A percentile compares a stretch with the other conserved stretches of the same genome.
These are phyloP conservation scores for Pseudopediastrum boryanum DNA, from an alignment of 139 green algal genomes.

Conservation along the genomic window DNA sequence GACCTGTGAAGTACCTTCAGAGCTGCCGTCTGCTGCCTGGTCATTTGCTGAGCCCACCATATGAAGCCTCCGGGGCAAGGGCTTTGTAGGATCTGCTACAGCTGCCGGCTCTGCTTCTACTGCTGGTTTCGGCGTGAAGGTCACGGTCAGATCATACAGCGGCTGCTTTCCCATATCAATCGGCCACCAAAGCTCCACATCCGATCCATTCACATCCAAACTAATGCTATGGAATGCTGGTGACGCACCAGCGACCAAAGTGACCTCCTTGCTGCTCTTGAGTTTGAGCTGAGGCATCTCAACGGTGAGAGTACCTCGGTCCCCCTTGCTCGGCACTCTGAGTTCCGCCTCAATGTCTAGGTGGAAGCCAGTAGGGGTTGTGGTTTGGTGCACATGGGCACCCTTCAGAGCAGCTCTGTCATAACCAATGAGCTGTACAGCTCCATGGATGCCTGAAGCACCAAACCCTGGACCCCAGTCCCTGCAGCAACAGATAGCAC, in stretches of 20 bases:
- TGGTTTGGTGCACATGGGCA: constrained; percentile 23
- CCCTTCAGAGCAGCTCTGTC: constrained; percentile 22
- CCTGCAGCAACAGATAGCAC: no score
- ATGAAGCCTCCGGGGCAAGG: no score
- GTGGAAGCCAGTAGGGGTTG: constrained; percentile 3
- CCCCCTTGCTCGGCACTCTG: background rate
- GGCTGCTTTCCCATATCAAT: constrained; percentile 50
- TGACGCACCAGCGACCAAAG: background rate
- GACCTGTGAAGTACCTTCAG: no score
- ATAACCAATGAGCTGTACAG: constrained; percentile 43
- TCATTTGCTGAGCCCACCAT: no score
- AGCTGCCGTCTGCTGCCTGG: no score
- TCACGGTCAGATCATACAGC: constrained; percentile 55
- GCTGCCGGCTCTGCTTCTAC: background rate
- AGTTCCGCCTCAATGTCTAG: constrained; percentile 31
- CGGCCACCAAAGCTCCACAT: constrained; percentile 63
- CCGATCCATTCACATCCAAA: background rate
- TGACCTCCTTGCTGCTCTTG: background rate
- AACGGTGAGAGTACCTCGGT: constrained; percentile 4
- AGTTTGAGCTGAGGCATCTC: constrained; percentile 8
- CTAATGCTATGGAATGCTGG: background rate
- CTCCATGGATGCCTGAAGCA: constrained; percentile 56
- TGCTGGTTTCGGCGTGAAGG: background rate
- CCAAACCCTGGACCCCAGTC: constrained; percentile 71
- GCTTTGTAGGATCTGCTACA: no score